phyloP scores from a whole-genome alignment of 2,329 filamentous ascomycete species.

The Hypoxylon sp. region DNA sequence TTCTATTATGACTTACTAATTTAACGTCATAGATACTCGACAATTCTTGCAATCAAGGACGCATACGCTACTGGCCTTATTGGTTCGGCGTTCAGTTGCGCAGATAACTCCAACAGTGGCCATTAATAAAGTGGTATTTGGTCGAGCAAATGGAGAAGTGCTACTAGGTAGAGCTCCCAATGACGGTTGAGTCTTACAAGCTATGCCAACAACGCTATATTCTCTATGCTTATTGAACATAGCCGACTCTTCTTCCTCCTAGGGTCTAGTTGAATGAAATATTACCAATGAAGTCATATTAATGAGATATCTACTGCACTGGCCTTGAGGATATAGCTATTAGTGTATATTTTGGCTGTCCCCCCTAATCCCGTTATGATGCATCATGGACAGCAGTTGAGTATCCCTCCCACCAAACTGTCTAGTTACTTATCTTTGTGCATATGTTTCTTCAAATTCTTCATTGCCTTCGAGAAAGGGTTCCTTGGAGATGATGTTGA shows the following conservation, averaged over 20 bases:
- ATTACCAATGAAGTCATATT: no score
- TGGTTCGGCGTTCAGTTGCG: slow-evolving; percentile 44
- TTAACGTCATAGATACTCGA: slow-evolving; percentile 35
- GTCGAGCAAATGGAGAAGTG: background rate
- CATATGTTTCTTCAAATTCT: background rate
- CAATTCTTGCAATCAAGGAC: slow-evolving; percentile 39
- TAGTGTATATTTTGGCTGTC: no score
- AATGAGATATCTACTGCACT: no score
- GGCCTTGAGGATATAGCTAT: no score
- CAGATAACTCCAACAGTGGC: slow-evolving; percentile 41
- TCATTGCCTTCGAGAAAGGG: background rate
- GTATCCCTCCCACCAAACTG: background rate
- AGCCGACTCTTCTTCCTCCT: no score
- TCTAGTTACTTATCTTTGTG: background rate
- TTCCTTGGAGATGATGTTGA: background rate
- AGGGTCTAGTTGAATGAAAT: no score
- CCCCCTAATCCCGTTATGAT: background rate
- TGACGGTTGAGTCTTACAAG: no score
- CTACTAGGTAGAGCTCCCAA: background rate
- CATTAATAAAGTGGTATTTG: background rate
- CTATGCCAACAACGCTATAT: no score
- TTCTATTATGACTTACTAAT: background rate
- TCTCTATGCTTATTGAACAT: no score
- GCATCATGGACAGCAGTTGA: background rate
- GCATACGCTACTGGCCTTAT: slow-evolving; percentile 41